Conservation (phyloP, 2,329 filamentous ascomycete genomes). For the Colletotrichum chrysophilum region DNA sequence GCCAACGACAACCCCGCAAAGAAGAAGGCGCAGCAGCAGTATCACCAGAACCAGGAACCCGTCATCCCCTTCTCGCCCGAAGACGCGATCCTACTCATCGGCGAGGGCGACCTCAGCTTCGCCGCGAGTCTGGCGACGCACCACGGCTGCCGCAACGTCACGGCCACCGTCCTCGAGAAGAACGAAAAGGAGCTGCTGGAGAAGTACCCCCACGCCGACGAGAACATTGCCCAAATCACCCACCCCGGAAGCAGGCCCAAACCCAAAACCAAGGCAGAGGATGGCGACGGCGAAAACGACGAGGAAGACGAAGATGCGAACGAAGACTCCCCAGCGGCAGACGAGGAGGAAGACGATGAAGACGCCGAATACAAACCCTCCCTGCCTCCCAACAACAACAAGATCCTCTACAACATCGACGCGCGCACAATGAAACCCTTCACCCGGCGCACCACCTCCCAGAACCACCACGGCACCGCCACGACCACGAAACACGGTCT, state of each 20-base stretch:
- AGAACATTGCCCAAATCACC: constrained; percentile 60
- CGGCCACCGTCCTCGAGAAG: constrained; percentile 72
- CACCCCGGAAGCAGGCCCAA: not conserved
- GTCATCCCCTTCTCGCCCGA: constrained; percentile 71
- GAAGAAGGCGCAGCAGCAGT: constrained; percentile 23
- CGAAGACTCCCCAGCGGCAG: constrained; percentile 18
- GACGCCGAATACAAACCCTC: constrained; percentile 10
- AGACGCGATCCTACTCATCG: constrained; percentile 76
- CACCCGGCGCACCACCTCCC: constrained; percentile 26
- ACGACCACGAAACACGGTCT: constrained; percentile 30
- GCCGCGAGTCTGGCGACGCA: constrained; percentile 68
- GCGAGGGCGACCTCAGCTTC: constrained; percentile 84
- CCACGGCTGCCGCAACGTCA: constrained; percentile 70
- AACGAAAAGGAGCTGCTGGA: constrained; percentile 57
- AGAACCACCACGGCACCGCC: constrained; percentile 27
- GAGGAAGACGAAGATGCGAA: not conserved
- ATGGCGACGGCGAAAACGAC: not conserved
- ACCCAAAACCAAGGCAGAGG: not conserved
- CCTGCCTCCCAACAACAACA: constrained; percentile 32
- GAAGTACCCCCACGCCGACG: constrained; percentile 77
- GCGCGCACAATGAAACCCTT: constrained; percentile 67
- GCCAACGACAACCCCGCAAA: constrained; percentile 7
- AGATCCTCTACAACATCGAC: constrained; percentile 68
- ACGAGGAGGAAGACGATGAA: not conserved
- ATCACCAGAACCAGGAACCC: constrained; percentile 43